Conservation (phyloP, 2,329 filamentous ascomycete species). For the Keithomyces neogunnii region DNA sequence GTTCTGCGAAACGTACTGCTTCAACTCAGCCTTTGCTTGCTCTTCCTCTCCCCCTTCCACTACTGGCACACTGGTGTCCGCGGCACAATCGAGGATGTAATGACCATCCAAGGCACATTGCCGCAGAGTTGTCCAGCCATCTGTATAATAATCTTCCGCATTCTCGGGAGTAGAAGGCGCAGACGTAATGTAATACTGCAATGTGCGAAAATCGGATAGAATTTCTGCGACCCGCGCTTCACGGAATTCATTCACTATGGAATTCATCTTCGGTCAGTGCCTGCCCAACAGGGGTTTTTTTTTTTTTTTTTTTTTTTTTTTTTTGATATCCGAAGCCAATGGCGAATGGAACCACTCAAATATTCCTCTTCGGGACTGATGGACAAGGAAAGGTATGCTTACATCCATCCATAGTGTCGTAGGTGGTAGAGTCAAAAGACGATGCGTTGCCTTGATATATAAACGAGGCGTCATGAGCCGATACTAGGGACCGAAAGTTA, state of each 20-base stretch:
- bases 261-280: neutral
- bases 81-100: slow-evolving; percentile 55
- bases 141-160: slow-evolving; percentile 52
- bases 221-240: slow-evolving; percentile 53
- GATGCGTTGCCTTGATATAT: slow-evolving; percentile 2
- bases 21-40: slow-evolving; percentile 53
- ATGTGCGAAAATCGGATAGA: slow-evolving; percentile 50
- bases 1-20: slow-evolving; percentile 39
- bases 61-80: slow-evolving; percentile 50
- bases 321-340: neutral
- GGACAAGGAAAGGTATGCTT: slow-evolving; percentile 5
- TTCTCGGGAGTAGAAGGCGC: slow-evolving; percentile 45
- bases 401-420: slow-evolving; percentile 18
- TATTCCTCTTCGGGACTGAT: neutral
- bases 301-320: neutral
- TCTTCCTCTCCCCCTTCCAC: slow-evolving; percentile 46
- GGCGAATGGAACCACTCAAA: neutral
- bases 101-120: slow-evolving; percentile 56
- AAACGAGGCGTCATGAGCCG: neutral
- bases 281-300: neutral
- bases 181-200: slow-evolving; percentile 55
- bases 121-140: slow-evolving; percentile 53
- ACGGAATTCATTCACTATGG: slow-evolving; percentile 51
- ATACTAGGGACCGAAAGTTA: neutral
- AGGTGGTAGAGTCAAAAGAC: neutral